Conservation (phyloP, 2,329 filamentous ascomycete species). For the Aspergillus sp. region DNA sequence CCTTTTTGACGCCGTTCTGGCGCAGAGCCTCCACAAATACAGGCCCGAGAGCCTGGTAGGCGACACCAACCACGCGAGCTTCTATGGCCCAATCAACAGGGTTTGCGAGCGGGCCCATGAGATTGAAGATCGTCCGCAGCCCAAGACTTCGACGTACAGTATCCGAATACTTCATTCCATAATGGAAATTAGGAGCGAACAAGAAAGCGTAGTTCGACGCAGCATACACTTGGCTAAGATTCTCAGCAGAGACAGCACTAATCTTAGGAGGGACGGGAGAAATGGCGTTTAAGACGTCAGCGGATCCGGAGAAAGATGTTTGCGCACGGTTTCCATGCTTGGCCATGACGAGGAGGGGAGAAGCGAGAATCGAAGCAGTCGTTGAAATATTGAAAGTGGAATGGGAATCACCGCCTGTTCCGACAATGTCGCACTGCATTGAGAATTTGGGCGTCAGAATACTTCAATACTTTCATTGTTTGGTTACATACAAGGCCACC, state of each 20-base stretch:
- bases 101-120: constrained; percentile 89
- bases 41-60: constrained; percentile 78
- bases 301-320: constrained; percentile 92
- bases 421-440: constrained; percentile 81
- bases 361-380: constrained; percentile 88
- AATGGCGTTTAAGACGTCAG: constrained; percentile 81
- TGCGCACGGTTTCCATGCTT: constrained; percentile 97
- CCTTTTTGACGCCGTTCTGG: constrained; percentile 75
- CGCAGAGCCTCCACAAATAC: constrained; percentile 84
- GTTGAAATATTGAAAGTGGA: constrained; percentile 99
- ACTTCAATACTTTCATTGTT: background rate
- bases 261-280: constrained; percentile 71
- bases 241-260: constrained; percentile 68
- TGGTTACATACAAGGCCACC: constrained; percentile 72
- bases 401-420: constrained; percentile 93
- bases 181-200: constrained; percentile 94
- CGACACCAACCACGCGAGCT: constrained; percentile 90
- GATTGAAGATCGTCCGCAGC: constrained; percentile 96
- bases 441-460: background rate
- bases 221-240: constrained; percentile 71
- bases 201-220: constrained; percentile 90
- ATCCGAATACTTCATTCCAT: constrained; percentile 87
- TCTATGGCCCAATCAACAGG: constrained; percentile 83
- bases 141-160: constrained; percentile 83
- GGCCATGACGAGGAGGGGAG: constrained; percentile 77